Conservation (phyloP, 192 early-diverging fungal genomes). For the Backusella parvicylindrica region DNA sequence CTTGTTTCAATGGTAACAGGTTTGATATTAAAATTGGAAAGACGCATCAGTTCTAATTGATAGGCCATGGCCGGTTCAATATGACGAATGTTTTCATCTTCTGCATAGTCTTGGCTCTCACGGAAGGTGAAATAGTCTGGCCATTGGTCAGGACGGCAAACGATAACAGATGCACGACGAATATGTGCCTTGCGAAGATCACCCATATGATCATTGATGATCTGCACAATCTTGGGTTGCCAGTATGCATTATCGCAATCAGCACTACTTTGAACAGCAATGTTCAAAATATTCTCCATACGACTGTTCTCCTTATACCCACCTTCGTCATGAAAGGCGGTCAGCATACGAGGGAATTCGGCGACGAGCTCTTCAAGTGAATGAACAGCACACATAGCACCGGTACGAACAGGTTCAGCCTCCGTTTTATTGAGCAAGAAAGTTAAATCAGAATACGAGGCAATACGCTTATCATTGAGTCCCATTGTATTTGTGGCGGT, state of each 20-base stretch:
- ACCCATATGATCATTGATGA: constrained; percentile 55
- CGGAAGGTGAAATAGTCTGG: constrained; percentile 96
- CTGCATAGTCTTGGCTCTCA: constrained; percentile 74
- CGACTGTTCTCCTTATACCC: constrained; percentile 1
- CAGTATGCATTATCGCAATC: constrained; percentile 71
- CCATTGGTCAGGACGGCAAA: constrained; percentile 77
- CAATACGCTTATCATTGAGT: constrained; percentile 55
- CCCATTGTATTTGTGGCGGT: constrained; percentile 11
- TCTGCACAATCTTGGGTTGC: constrained; percentile 57
- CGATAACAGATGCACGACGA: constrained; percentile 86
- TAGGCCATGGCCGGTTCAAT: constrained; percentile 98
- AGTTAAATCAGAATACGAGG: constrained; percentile 77
- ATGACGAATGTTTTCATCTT: constrained; percentile 94
- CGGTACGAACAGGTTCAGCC: constrained; percentile 76
- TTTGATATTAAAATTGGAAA: constrained; percentile 94
- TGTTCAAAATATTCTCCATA: constrained; percentile 79
- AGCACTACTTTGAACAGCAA: constrained; percentile 71
- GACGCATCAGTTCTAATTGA: constrained; percentile 87
- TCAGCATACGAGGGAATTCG: constrained; percentile 54
- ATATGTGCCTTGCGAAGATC: constrained; percentile 69
- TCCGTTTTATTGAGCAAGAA: constrained; percentile 69
- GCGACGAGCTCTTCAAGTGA: constrained; percentile 68
- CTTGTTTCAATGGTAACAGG: constrained; percentile 91
- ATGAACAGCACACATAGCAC: constrained; percentile 75
- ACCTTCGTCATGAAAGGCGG: constrained; percentile 48